A percentile compares a stretch with the other conserved stretches of the same genome.
Conservation (phyloP, 1,284 basidiomycete genomes). For the Fomes fomentarius region DNA sequence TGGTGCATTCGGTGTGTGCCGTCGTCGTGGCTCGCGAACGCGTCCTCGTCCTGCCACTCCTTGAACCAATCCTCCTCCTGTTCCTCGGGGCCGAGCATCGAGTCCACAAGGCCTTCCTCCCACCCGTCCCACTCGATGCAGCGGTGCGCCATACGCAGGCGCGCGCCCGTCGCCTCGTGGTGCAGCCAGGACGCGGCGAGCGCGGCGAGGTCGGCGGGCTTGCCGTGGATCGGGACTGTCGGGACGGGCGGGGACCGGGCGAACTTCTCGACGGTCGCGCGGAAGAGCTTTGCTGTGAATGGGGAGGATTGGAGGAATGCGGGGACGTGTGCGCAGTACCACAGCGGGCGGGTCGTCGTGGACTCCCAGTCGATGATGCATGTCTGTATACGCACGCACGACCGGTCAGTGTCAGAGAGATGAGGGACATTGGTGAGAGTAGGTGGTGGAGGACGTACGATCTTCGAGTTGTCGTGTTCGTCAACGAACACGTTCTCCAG, state of each 20-base stretch:
- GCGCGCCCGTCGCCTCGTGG: conserved; percentile 64
- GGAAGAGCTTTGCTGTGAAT: conserved; percentile 71
- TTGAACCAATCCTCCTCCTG: conserved; percentile 71
- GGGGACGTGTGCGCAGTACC: conserved; percentile 80
- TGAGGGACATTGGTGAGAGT: conserved; percentile 1
- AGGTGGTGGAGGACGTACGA: conserved; percentile 53
- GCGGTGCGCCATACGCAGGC: conserved; percentile 72
- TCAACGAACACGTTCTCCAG: conserved; percentile 83
- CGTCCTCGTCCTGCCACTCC: conserved; percentile 38
- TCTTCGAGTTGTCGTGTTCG: conserved; percentile 60
- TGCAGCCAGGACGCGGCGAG: conserved; percentile 73
- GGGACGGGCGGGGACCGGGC: conserved; percentile 29
- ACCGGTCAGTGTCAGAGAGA: neutral
- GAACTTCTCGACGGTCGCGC: conserved; percentile 57
- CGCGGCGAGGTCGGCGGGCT: conserved; percentile 34
- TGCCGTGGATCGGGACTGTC: conserved; percentile 21
- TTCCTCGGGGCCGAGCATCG: conserved; percentile 72
- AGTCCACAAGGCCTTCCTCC: conserved; percentile 79
- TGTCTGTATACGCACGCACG: conserved; percentile 47
- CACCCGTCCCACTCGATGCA: conserved; percentile 85
- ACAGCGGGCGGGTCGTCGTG: conserved; percentile 78
- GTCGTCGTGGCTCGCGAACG: conserved; percentile 6
- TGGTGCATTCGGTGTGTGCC: no score
- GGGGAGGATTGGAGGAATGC: conserved; percentile 76
- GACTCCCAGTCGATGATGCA: conserved; percentile 88